Conservation (phyloP, 2,329 filamentous ascomycete species). For the Hysterium pulicare region DNA sequence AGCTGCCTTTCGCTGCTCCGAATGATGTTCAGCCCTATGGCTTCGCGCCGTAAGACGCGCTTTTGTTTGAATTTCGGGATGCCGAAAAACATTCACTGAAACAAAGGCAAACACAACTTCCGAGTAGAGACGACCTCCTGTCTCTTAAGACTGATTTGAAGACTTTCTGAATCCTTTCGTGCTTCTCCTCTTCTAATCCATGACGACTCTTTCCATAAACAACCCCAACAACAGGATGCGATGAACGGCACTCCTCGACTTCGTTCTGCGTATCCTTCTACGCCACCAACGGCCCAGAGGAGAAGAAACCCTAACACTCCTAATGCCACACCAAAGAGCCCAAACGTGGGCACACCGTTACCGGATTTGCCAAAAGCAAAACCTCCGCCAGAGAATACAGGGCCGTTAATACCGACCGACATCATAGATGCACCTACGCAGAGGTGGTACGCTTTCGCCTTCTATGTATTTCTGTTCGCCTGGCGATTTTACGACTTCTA, state of each 20-base stretch:
- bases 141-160: too few relatives aligned
- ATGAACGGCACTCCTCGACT: slow-evolving; percentile 83
- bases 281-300: slow-evolving; percentile 52
- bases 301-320: slow-evolving; percentile 21
- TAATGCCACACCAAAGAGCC: slow-evolving; percentile 17
- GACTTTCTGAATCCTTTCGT: too few relatives aligned
- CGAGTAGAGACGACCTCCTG: neutral
- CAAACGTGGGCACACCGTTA: slow-evolving; percentile 33
- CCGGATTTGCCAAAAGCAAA: slow-evolving; percentile 28
- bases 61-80: slow-evolving; percentile 1
- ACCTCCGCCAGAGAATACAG: slow-evolving; percentile 20
- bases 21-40: too few relatives aligned
- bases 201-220: slow-evolving; percentile 15
- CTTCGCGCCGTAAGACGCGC: slow-evolving; percentile 2
- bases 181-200: slow-evolving; percentile 9
- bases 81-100: neutral
- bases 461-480: slow-evolving; percentile 72
- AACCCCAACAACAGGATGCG: slow-evolving; percentile 48
- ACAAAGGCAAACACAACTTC: neutral
- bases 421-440: slow-evolving; percentile 88
- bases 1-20: too few relatives aligned
- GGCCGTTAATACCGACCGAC: slow-evolving; percentile 74
- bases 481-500: slow-evolving; percentile 89
- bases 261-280: slow-evolving; percentile 73
- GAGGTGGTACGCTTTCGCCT: slow-evolving; percentile 77